Percentiles rank a stretch among this genome's conserved stretches.
Evolutionary conservation across 768 basidiomycete genomes (phyloP).

Genomic region (Mycena floridula): DNA sequence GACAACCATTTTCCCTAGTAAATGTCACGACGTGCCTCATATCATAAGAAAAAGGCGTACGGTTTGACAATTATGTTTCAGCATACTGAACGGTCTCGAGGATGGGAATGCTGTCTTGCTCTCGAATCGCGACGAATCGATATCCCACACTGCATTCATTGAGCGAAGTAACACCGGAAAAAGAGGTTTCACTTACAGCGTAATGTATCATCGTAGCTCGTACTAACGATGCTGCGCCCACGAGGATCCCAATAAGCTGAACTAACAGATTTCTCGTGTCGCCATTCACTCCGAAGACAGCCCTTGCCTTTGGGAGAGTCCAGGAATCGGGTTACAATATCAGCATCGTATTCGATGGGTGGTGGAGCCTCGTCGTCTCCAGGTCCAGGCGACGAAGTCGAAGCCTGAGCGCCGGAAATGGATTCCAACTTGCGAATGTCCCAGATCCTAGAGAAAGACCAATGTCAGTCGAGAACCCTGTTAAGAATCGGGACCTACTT

Average conservation of each 20-base stretch:
- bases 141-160: conserved; percentile 63
- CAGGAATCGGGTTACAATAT: conserved; percentile 42
- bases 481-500: conserved; percentile 54
- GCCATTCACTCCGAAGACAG: conserved; percentile 55
- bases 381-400: conserved; percentile 19
- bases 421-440: conserved; percentile 60
- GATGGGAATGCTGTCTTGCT: conserved; percentile 45
- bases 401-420: conserved; percentile 26
- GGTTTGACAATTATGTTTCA: conserved; percentile 77
- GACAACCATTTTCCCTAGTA: conserved; percentile 78
- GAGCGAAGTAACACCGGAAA: neutral
- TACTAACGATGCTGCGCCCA: conserved; percentile 75
- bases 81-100: conserved; percentile 55
- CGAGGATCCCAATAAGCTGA: conserved; percentile 85
- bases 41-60: conserved; percentile 31
- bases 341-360: conserved; percentile 29
- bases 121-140: conserved; percentile 45
- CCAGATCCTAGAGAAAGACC: conserved; percentile 54
- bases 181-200: conserved; percentile 44
- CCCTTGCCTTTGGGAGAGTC: conserved; percentile 48
- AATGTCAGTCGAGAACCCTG: neutral
- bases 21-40: conserved; percentile 1
- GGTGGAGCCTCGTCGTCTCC: conserved; percentile 4
- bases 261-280: conserved; percentile 71
- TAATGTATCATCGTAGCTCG: conserved; percentile 76